Evolutionary conservation across 164 flowering plant species (phyloP), one percentile per base, ranked within the genome.

Genomic region (Chimonanthus praecox): DNA sequence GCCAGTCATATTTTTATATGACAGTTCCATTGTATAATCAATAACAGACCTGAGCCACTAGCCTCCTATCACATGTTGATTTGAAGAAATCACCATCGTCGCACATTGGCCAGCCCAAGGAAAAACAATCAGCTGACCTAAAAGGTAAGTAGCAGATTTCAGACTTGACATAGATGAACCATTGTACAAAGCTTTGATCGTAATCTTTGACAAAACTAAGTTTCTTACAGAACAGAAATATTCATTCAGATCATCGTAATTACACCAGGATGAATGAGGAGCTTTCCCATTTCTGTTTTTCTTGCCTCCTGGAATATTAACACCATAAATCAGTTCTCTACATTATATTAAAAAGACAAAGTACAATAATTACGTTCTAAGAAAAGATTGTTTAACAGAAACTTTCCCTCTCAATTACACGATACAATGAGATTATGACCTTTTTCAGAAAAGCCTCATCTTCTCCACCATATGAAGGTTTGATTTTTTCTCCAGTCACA

Each of bases 51-150:
- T 85, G 85, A 49, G 76, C 73, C 72, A 65, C 58, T 49, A 66
- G n/a, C 70, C 71, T 72, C 3, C 46, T 50, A 66, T 83, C 88
- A 74, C 82, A 84, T 21, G 95, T 89, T 80, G 97, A 87, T 80
- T 87, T 94, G 76, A 96, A 96, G 81, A 96, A 94, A 66, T 88
- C 88, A 66, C 93, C 97, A 85, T 94, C 99, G 79, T 90, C 97
- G 66, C 97, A 92, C 98, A 96, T 94, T 1, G 99, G 99, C 99
- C 99, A 96, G 43, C 99, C 99, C 83, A 96, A 83, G 68, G 89
- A 81, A 80, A 96, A 96, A 83, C 98, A 96, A 77, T 89, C 92
- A 62, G 90, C 49, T 2, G 92, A 90, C 99, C 99, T 96, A 78
- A 60, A 78, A 10, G 61, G 46, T 21, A 43, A 48, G 48, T 45